Evolutionary conservation across 2,329 filamentous ascomycete genomes (phyloP), one percentile per base, ranked within the genome.

Genomic region (Cladosporium sphaerospermum): DNA sequence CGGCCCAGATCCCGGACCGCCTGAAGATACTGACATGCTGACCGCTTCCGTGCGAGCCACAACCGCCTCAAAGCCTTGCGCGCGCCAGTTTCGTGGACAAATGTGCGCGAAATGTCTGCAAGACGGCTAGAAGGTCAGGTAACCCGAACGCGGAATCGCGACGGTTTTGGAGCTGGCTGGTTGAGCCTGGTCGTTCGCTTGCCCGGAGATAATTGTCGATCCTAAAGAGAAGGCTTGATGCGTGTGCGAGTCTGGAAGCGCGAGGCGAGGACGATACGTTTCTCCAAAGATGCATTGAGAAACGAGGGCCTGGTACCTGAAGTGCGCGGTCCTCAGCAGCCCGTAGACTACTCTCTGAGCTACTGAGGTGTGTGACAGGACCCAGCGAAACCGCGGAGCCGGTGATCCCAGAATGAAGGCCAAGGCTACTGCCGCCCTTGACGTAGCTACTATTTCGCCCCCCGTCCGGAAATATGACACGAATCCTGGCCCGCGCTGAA

Each of bases 21-120:
- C 51, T 34, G 44, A 47, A 8, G 36, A 42, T 34, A 37, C 43
- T 47, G 51, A 47, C 51, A 53, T 53, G 31, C 37, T 42, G 44
- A 16, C 34, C 41, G 43, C 47, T 11, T 43, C 31, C 19, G 40
- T 50, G 23, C 39, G 31, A 50, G 39, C 36, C 47, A 28, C 39
- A 9, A 34, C 34, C 32, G 31, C 31, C 4, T 36, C 19, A 14
- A 19, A 50, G 19, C 40, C 44, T 51, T 44, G 48, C 48, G 43
- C 39, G 31, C 40, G 39, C 48, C 37, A 19, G 47, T 39, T n/a
- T 41, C 28, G 34, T 23, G 11, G 32, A 14, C 28, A 11, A 34
- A 42, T 16, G 39, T 31, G 6, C 13, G 42, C 42, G 42, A 28
- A 19, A n/a, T 7, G 19, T 13, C 48, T 51, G 48, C 32, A 51